Base-by-base conservation (phyloP, 1,284 basidiomycete genomes). In the Schizophyllum amplum region DNA sequence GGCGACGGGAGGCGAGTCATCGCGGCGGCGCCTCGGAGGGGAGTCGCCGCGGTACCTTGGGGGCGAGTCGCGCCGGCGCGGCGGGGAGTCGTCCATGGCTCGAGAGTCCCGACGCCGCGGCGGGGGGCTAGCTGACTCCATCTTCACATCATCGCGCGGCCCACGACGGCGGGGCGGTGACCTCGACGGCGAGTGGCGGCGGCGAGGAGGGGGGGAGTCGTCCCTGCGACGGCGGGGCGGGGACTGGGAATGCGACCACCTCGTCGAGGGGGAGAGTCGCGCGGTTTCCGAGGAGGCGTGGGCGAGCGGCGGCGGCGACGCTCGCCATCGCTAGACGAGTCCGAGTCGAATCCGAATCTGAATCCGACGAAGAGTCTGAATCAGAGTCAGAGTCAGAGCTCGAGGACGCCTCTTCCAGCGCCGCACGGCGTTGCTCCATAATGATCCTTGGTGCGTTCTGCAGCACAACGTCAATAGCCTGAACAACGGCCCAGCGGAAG, bases 401-500 rank as follows among this genome's bases (percentile, higher is more conserved):
- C 0, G 83, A 87, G 0, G 85, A 84, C 62, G 84, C 84, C 47
- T 82, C 84, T 67, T 88, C 90, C 42, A 90, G 77, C 77, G 89
- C 83, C 1, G 88, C 88, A 46, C 92, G 87, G 17, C 92, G 86
- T 72, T 98, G 94, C 67, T 94, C 94, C 82, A 96, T 89, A 62
- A 97, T 90, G 46, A 96, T 68, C 59, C 86, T 84, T 4, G 94
- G 94, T 1, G 94, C 94, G 64, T 95, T 94, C 89, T 94, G 60
- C 4, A 54, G n/a, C 51, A 52, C 23, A 55, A 11, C 27, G 47
- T 46, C 9, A 59, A 56, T 47, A 55, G 55, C 25, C 24, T n/a
- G 47, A 59, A 49, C 23, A 20, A 13, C 11, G 21, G 52, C 42
- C 11, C 51, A 54, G 33, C 13, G 23, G 23, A 20, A 20, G 59